These are phyloP conservation scores for Hirsutella thompsonii DNA, from an alignment of 2,329 filamentous ascomycete genomes.

Conservation along the genomic window DNA sequence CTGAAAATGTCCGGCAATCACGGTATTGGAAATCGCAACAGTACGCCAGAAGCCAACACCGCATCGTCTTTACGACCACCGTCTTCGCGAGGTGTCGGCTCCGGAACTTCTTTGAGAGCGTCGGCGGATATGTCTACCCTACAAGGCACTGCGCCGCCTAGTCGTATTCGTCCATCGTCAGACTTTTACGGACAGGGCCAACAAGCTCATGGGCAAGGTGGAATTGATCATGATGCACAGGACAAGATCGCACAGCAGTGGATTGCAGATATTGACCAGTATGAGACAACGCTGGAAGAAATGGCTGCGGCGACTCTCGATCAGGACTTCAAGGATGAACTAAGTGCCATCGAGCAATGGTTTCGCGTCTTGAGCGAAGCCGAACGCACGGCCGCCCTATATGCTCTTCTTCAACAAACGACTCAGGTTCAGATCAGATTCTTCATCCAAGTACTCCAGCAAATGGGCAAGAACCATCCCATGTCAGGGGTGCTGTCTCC, in stretches of 20 bases:
- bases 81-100: conserved; percentile 61
- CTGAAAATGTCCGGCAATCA: conserved; percentile 56
- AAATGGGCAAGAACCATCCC: conserved; percentile 97
- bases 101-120: conserved; percentile 77
- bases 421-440: conserved; percentile 98
- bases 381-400: conserved; percentile 87
- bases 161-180: conserved; percentile 83
- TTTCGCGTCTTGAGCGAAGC: conserved; percentile 95
- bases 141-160: conserved; percentile 50
- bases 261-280: conserved; percentile 98
- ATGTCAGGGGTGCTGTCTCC: conserved; percentile 94
- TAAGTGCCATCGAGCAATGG: conserved; percentile 99
- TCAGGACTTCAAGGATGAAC: conserved; percentile 98
- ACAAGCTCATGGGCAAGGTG: conserved; percentile 52
- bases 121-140: conserved; percentile 94
- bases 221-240: conserved; percentile 64
- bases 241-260: conserved; percentile 95
- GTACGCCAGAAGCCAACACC: conserved; percentile 83
- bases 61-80: conserved; percentile 74
- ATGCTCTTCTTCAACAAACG: conserved; percentile 92
- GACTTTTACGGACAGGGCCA: conserved; percentile 81
- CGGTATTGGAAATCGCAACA: conserved; percentile 78
- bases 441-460: conserved; percentile 96
- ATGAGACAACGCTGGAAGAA: conserved; percentile 95
- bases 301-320: conserved; percentile 98